Conservation (phyloP, 2,329 filamentous ascomycete genomes). For the Trichoderma aggressivum region DNA sequence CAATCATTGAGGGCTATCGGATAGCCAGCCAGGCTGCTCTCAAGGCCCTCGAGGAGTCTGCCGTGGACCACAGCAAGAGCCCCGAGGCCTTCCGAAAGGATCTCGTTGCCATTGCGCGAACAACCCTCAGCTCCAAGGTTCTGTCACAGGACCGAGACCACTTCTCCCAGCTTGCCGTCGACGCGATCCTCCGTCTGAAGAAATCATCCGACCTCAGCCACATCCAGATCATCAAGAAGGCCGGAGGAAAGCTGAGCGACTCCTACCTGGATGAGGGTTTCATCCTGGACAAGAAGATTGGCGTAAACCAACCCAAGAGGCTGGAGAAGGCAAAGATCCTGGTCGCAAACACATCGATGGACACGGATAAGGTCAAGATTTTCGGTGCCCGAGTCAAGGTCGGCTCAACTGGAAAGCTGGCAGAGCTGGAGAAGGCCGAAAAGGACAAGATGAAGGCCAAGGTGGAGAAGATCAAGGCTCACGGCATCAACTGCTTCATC, state of each 20-base stretch:
- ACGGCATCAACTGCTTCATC: slow-evolving; percentile 99
- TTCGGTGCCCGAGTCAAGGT: slow-evolving; percentile 98
- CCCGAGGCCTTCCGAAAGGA: slow-evolving; percentile 84
- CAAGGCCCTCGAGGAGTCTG: slow-evolving; percentile 74
- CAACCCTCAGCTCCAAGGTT: slow-evolving; percentile 96
- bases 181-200: slow-evolving; percentile 86
- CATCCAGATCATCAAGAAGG: slow-evolving; percentile 99
- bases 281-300: slow-evolving; percentile 98
- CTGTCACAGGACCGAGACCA: slow-evolving; percentile 90
- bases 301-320: slow-evolving; percentile 96
- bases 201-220: slow-evolving; percentile 92
- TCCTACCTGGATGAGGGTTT: slow-evolving; percentile 98
- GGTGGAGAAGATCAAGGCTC: slow-evolving; percentile 97
- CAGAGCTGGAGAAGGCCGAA: slow-evolving; percentile 97
- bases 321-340: slow-evolving; percentile 98
- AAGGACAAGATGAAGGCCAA: slow-evolving; percentile 99
- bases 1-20: slow-evolving; percentile 97
- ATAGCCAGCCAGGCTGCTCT: slow-evolving; percentile 92
- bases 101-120: slow-evolving; percentile 84
- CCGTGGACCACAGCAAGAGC: slow-evolving; percentile 86
- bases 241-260: slow-evolving; percentile 93
- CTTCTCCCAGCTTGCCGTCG: slow-evolving; percentile 84
- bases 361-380: slow-evolving; percentile 99
- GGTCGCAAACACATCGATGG: slow-evolving; percentile 97
- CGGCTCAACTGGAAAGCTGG: slow-evolving; percentile 90